These are phyloP conservation scores for Aspergillus oerlinghausenensis DNA, from an alignment of 2,329 filamentous ascomycete species.

Conservation along the genomic window DNA sequence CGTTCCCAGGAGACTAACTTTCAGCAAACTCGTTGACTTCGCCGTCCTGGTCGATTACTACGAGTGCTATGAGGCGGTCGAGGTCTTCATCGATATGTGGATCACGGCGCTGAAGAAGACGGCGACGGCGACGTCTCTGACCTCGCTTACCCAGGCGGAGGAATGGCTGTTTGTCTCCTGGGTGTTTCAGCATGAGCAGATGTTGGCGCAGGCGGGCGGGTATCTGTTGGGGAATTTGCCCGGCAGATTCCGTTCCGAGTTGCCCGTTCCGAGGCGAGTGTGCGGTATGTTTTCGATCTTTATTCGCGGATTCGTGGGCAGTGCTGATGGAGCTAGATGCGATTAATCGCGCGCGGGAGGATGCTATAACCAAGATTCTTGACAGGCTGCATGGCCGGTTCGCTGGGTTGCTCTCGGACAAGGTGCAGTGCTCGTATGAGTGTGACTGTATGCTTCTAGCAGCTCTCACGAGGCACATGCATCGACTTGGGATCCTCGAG, in stretches of 20 bases:
- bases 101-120: neutral
- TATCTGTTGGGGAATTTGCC: neutral
- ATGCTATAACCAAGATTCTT: neutral
- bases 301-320: too few species aligned
- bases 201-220: neutral
- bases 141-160: neutral
- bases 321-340: neutral
- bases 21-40: conserved; percentile 3
- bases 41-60: conserved; percentile 20
- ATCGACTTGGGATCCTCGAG: neutral
- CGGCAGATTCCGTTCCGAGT: neutral
- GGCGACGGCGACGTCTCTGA: neutral
- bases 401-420: neutral
- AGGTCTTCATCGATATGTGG: conserved; percentile 15
- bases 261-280: neutral
- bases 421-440: neutral
- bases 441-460: neutral
- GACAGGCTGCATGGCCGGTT: neutral
- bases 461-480: neutral
- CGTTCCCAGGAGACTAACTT: conserved; percentile 3
- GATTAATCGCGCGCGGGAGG: neutral
- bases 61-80: conserved; percentile 13
- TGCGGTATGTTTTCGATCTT: neutral
- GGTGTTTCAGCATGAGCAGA: neutral
- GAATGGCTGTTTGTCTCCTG: conserved; percentile 1